These are phyloP conservation scores for Nakazawaea sp. DNA, from an alignment of 805 yeast species.

Conservation along the genomic window DNA sequence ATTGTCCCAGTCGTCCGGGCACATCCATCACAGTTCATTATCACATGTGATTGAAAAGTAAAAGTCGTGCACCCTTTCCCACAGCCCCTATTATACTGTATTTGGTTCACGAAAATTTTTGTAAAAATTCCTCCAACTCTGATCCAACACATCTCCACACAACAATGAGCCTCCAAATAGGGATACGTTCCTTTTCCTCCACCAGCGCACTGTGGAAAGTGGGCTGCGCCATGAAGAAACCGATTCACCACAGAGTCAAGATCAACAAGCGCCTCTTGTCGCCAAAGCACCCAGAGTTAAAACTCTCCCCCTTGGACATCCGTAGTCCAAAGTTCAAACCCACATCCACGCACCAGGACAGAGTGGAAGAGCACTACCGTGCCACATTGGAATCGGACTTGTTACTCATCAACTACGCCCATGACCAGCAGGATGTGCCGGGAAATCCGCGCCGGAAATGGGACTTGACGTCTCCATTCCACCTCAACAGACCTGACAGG, in stretches of 20 bases:
- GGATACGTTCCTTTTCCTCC: constrained; percentile 23
- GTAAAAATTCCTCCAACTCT: neutral
- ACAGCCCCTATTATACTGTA: neutral
- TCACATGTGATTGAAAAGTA: too few species aligned
- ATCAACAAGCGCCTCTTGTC: constrained; percentile 69
- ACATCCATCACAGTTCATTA: too few species aligned
- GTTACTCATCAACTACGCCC: constrained; percentile 69
- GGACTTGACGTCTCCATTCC: constrained; percentile 86
- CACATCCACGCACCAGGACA: constrained; percentile 64
- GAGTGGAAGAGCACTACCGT: constrained; percentile 69
- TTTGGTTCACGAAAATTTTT: neutral
- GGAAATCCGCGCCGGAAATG: constrained; percentile 79
- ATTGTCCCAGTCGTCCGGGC: too few species aligned
- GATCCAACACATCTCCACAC: neutral
- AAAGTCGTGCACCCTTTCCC: neutral
- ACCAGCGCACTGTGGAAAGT: constrained; percentile 32
- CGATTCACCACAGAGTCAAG: constrained; percentile 85
- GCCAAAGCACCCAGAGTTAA: constrained; percentile 64
- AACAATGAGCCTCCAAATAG: neutral
- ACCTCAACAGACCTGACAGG: constrained; percentile 70
- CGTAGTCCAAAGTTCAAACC: constrained; percentile 78
- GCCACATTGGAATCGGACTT: constrained; percentile 74
- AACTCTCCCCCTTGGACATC: constrained; percentile 65
- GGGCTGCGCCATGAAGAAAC: constrained; percentile 71
- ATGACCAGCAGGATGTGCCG: constrained; percentile 41